phyloP scores from a whole-genome alignment of 1,139 yeast species.

The Candida tetrigidarum region DNA sequence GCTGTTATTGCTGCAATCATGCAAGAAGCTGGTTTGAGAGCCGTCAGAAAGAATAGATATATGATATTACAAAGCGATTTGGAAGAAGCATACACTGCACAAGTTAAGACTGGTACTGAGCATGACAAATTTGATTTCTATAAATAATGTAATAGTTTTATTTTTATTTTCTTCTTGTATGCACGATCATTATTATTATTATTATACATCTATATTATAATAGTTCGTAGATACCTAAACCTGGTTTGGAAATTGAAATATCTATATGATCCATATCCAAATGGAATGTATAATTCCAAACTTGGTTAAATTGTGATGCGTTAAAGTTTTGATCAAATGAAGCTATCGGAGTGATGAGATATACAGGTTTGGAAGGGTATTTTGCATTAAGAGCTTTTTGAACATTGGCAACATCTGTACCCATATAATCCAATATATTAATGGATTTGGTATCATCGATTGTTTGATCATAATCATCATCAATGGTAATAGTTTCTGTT shows the following conservation, averaged over 20 bases:
- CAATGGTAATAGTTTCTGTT: slow-evolving; percentile 22
- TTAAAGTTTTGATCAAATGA: slow-evolving; percentile 36
- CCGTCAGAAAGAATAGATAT: slow-evolving; percentile 97
- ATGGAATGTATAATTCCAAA: slow-evolving; percentile 55
- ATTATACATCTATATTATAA: slow-evolving; percentile 15
- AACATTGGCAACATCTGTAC: slow-evolving; percentile 40
- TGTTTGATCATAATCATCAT: no score
- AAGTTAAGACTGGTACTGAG: slow-evolving; percentile 94
- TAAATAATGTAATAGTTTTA: slow-evolving; percentile 50
- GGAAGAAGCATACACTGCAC: slow-evolving; percentile 97
- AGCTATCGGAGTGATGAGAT: slow-evolving; percentile 53
- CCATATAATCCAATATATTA: slow-evolving; percentile 59
- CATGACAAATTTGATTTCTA: slow-evolving; percentile 98
- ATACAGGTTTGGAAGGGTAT: slow-evolving; percentile 20
- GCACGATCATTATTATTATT: background rate
- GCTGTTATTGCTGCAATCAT: slow-evolving; percentile 98
- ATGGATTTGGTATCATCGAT: slow-evolving; percentile 13
- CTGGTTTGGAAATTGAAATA: slow-evolving; percentile 57
- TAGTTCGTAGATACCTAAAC: slow-evolving; percentile 57
- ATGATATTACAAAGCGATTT: slow-evolving; percentile 94
- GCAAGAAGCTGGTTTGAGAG: slow-evolving; percentile 99
- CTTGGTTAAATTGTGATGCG: slow-evolving; percentile 22
- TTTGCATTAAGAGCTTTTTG: slow-evolving; percentile 19
- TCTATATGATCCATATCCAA: slow-evolving; percentile 75
- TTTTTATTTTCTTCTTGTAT: background rate